These are phyloP conservation scores for Nemania sp. DNA, from an alignment of 2,329 filamentous ascomycete species.

Conservation along the genomic window DNA sequence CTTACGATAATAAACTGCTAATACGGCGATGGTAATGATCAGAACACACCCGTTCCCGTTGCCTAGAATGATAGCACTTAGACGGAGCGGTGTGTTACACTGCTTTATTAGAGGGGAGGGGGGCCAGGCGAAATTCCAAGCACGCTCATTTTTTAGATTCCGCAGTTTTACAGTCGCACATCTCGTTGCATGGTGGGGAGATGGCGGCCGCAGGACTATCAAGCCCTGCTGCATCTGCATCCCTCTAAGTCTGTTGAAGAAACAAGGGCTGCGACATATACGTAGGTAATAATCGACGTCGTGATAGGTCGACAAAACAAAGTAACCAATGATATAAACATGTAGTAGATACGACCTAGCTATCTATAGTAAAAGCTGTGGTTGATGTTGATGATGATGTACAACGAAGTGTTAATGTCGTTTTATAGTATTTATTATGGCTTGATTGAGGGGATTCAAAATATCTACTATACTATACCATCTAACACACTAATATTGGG, in stretches of 20 bases:
- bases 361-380: background rate
- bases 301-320: background rate
- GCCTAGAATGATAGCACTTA: slow-evolving; percentile 17
- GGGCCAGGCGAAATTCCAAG: slow-evolving; percentile 24
- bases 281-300: background rate
- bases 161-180: slow-evolving; percentile 22
- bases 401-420: slow-evolving; percentile 2
- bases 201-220: slow-evolving; percentile 20
- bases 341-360: background rate
- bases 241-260: slow-evolving; percentile 1
- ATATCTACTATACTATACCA: too few species aligned
- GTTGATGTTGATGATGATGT: background rate
- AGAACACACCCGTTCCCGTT: slow-evolving; percentile 21
- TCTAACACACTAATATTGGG: too few species aligned
- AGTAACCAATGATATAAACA: background rate
- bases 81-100: slow-evolving; percentile 41
- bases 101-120: slow-evolving; percentile 25
- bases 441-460: background rate
- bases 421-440: too few species aligned
- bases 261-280: background rate
- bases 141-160: slow-evolving; percentile 26
- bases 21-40: slow-evolving; percentile 15
- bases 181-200: slow-evolving; percentile 27
- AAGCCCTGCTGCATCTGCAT: slow-evolving; percentile 20
- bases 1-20: slow-evolving; percentile 33